Percentiles rank a stretch among this genome's conserved stretches.
Conservation (phyloP, 1,284 basidiomycete genomes). For the Inonotus hispidus region DNA sequence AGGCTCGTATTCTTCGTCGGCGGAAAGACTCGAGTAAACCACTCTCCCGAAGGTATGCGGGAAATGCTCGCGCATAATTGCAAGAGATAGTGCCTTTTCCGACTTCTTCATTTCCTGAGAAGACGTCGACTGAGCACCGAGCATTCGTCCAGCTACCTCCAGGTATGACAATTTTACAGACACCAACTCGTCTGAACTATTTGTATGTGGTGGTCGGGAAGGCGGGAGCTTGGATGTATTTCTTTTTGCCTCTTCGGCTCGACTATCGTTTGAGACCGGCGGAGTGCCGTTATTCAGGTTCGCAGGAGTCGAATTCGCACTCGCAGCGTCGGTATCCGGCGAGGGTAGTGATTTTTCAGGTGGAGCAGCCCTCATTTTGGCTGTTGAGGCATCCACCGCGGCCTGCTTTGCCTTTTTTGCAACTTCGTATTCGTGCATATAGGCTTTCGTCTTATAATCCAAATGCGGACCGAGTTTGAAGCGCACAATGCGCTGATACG, state of each 20-base stretch:
- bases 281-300: conserved; percentile 36
- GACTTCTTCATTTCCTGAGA: conserved; percentile 44
- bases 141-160: conserved; percentile 43
- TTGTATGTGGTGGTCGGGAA: conserved; percentile 2
- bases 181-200: not conserved
- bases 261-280: not conserved
- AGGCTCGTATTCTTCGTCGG: conserved; percentile 65
- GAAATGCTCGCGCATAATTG: conserved; percentile 60
- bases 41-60: conserved; percentile 68
- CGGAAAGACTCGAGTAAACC: conserved; percentile 53
- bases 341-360: conserved; percentile 61
- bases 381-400: conserved; percentile 28
- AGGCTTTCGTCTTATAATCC: conserved; percentile 34
- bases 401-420: conserved; percentile 27
- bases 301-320: conserved; percentile 69
- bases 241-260: conserved; percentile 7
- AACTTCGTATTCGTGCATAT: conserved; percentile 32
- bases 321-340: conserved; percentile 56
- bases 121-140: conserved; percentile 37
- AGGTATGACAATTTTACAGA: conserved; percentile 23
- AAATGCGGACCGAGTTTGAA: conserved; percentile 32
- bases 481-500: conserved; percentile 52
- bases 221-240: not conserved
- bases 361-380: conserved; percentile 43
- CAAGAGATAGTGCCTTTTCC: conserved; percentile 53